Base-by-base conservation (phyloP, 192 early-diverging fungal genomes). In the Dimargaris xerosporica region DNA sequence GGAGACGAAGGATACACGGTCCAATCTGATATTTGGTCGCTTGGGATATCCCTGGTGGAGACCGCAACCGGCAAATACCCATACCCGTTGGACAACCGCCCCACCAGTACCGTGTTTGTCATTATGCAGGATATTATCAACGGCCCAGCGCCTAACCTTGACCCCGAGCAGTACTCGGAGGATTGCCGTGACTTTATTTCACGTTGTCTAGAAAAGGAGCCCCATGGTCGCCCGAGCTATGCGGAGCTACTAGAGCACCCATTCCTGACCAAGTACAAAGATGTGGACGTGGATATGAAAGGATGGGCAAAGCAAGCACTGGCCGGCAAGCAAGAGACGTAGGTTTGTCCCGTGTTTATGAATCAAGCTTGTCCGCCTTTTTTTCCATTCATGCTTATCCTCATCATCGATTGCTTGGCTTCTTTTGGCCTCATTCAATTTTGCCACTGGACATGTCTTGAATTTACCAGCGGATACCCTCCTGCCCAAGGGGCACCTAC, bases 21-120 rank as follows among this genome's bases (percentile, higher is more conserved):
- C 3, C 80, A 87, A 41, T 93, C 91, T 7, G 94, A 97, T 68
- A 85, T 97, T 15, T 97, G 94, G 94, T 89, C 87, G 9, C 77
- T 97, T 25, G 94, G 94, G 12, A 68, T 97, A 21, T 84, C 91
- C 13, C 75, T 93, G 64, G 73, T 97, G 39, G 94, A 97, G 71
- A 78, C 85, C 52, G 91, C 83, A 28, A 79, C 74, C 16, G 91
- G 90, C 29, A 75, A 79, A 64, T 91, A 87, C 65, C 89, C 89
- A 5, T 97, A 90, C 69, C 81, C 82, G 28, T 75, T 68, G 30
- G 69, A 78, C 30, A 76, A 78, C 50, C 83, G 75, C 52, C 80
- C 84, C 51, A 85, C 81, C 44, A 21, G 15, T 54, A 25, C 53
- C 19, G 79, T 94, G 59, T 92, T 93, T 80, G 91, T 85, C 6